Conservation (phyloP, 108 stramenopile genomes). For the Craspedostauros australis region DNA sequence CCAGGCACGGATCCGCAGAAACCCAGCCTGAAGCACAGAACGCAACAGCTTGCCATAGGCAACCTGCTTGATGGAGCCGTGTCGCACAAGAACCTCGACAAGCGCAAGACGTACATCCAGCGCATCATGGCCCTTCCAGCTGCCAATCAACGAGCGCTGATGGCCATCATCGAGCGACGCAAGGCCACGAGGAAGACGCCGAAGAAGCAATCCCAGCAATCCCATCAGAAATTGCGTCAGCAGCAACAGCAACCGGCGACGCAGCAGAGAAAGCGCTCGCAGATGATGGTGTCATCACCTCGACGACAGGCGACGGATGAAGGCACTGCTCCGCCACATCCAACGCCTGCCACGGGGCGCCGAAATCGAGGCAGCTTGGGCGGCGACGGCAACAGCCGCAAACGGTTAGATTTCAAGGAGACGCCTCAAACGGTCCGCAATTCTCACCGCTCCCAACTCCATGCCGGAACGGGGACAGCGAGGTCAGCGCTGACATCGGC, state of each 20-base stretch:
- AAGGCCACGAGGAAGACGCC: neutral
- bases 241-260: neutral
- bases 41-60: conserved; percentile 19
- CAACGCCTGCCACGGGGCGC: neutral
- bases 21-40: conserved; percentile 2
- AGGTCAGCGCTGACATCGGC: no score
- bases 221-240: neutral
- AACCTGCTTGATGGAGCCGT: conserved; percentile 37
- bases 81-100: conserved; percentile 18
- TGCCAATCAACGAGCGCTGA: conserved; percentile 28
- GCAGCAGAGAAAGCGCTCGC: neutral
- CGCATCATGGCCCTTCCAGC: conserved; percentile 31
- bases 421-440: no score
- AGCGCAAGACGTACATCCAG: conserved; percentile 32
- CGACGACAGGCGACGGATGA: neutral
- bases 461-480: no score
- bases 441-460: no score
- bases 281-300: neutral
- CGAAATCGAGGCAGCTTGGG: neutral
- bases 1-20: conserved; percentile 9
- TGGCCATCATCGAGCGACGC: conserved; percentile 26
- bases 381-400: neutral
- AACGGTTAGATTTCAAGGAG: neutral
- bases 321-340: neutral
- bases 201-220: conserved; percentile 1